Conservation (phyloP, 305 asterid genomes). For the Monarda citriodora region DNA sequence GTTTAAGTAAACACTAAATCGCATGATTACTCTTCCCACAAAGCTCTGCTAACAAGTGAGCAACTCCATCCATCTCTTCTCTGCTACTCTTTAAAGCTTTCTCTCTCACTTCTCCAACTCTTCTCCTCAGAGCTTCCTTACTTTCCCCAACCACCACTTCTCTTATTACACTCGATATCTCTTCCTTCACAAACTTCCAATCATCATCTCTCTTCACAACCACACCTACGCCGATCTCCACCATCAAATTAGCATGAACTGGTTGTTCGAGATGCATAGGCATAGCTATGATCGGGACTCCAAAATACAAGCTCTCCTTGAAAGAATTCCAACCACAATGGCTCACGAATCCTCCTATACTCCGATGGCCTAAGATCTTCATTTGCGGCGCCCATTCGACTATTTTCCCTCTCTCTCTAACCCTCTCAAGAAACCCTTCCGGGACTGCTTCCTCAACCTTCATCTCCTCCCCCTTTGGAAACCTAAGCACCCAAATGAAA, state of each 20-base stretch:
- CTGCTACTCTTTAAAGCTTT: constrained; percentile 24
- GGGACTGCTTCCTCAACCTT: constrained; percentile 28
- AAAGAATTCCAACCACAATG: constrained; percentile 54
- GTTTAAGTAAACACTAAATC: too few species aligned
- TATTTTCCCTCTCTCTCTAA: constrained; percentile 34
- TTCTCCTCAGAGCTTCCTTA: constrained; percentile 28
- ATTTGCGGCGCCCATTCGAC: constrained; percentile 59
- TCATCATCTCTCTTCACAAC: constrained; percentile 37
- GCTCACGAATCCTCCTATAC: constrained; percentile 46
- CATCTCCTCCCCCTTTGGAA: constrained; percentile 25
- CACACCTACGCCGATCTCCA: constrained; percentile 37
- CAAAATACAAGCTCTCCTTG: constrained; percentile 31
- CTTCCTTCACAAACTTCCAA: constrained; percentile 24
- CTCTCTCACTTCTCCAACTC: constrained; percentile 21
- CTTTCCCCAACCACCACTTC: constrained; percentile 26
- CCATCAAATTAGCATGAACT: constrained; percentile 34
- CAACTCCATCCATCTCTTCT: constrained; percentile 36
- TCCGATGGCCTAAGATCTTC: constrained; percentile 30
- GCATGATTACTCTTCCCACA: neutral
- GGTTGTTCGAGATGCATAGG: constrained; percentile 68
- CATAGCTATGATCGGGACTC: constrained; percentile 50
- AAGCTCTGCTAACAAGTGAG: neutral
- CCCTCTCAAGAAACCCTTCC: constrained; percentile 35
- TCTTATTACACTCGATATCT: constrained; percentile 26
- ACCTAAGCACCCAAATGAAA: constrained; percentile 56